phyloP scores from a whole-genome alignment of 2,329 filamentous ascomycete species.

The Alternaria rosae region DNA sequence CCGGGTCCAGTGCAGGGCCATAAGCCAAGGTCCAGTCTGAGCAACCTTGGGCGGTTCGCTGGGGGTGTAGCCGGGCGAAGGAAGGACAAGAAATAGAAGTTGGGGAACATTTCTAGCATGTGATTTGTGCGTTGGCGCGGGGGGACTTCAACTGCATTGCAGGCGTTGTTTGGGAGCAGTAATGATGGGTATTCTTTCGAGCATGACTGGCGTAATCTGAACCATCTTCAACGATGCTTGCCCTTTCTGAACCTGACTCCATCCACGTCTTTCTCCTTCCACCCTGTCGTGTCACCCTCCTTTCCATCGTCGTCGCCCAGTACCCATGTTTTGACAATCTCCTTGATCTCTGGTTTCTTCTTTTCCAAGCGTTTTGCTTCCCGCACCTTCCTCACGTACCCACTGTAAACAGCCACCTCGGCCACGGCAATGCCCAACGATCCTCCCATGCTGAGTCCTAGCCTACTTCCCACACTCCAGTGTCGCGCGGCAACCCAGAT shows the following conservation, averaged over 20 bases:
- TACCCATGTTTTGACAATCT: slow-evolving; percentile 77
- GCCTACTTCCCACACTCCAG: slow-evolving; percentile 74
- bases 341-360: slow-evolving; percentile 68
- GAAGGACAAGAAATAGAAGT: slow-evolving; percentile 42
- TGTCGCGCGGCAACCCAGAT: slow-evolving; percentile 80
- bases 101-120: not conserved
- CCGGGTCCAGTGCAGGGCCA: slow-evolving; percentile 35
- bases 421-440: slow-evolving; percentile 74
- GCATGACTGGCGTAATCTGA: slow-evolving; percentile 13
- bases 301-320: slow-evolving; percentile 43
- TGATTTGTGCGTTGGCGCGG: slow-evolving; percentile 9
- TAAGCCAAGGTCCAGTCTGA: slow-evolving; percentile 52
- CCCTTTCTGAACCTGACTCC: slow-evolving; percentile 53
- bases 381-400: slow-evolving; percentile 74
- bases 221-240: slow-evolving; percentile 51
- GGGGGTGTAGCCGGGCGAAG: slow-evolving; percentile 50
- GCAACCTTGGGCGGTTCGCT: slow-evolving; percentile 55
- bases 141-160: slow-evolving; percentile 31
- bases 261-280: slow-evolving; percentile 40
- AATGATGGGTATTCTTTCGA: not conserved
- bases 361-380: slow-evolving; percentile 71
- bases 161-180: slow-evolving; percentile 15
- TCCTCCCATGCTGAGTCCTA: slow-evolving; percentile 75
- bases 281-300: slow-evolving; percentile 13
- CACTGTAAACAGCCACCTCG: slow-evolving; percentile 79